Percentiles rank a stretch among this genome's conserved stretches.
These are phyloP conservation scores for Ophiostoma triangulosporum DNA, from an alignment of 2,329 filamentous ascomycete genomes.

Conservation along the genomic window DNA sequence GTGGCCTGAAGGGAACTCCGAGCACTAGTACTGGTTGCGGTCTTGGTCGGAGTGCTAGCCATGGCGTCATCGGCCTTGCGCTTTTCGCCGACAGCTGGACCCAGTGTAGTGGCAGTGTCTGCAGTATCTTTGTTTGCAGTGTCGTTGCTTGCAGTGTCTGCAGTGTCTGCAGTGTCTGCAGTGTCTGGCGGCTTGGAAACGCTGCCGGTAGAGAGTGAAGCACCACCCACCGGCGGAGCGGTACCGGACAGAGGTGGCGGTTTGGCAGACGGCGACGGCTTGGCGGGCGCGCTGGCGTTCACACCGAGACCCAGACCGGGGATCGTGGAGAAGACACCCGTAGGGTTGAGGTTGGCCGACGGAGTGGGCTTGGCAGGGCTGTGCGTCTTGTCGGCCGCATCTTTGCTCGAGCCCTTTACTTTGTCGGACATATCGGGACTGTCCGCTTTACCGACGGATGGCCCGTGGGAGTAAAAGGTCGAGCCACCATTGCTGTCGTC, in stretches of 20 bases:
- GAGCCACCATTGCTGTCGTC: neutral
- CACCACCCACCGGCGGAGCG: no score
- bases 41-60: neutral
- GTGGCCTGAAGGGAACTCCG: neutral
- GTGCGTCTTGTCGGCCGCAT: neutral
- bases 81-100: constrained; percentile 13
- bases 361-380: neutral
- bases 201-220: neutral
- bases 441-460: neutral
- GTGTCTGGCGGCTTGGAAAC: neutral
- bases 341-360: neutral
- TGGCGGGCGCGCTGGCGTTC: neutral
- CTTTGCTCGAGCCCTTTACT: neutral
- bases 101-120: neutral
- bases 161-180: neutral
- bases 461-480: neutral
- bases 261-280: neutral
- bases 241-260: neutral
- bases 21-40: neutral
- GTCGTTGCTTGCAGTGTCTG: neutral
- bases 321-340: neutral
- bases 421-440: neutral
- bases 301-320: neutral
- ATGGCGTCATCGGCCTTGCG: constrained; percentile 14
- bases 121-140: neutral